Evolutionary conservation across 257 asterid species (phyloP).

Genomic region (Catharanthus roseus): DNA sequence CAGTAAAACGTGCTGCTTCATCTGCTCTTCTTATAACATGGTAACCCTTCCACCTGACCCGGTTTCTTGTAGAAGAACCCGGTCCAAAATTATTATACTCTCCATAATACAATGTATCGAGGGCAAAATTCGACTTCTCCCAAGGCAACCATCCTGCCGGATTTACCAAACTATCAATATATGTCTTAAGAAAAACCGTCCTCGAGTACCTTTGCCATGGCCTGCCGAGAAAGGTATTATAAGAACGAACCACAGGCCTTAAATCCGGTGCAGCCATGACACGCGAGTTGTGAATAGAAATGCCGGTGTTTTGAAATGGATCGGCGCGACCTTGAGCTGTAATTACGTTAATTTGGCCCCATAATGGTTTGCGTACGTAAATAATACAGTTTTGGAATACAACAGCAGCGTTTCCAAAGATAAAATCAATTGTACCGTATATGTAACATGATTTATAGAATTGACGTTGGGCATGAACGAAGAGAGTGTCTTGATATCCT

Average conservation of each 20-base stretch:
- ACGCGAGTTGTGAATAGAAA: constrained; percentile 60
- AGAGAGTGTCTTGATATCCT: constrained; percentile 88
- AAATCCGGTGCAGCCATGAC: constrained; percentile 62
- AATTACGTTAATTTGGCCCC: constrained; percentile 61
- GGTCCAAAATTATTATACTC: constrained; percentile 76
- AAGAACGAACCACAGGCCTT: constrained; percentile 29
- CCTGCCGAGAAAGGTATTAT: constrained; percentile 58
- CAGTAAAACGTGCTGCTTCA: constrained; percentile 55
- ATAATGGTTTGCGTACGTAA: constrained; percentile 59
- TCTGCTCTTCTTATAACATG: constrained; percentile 32
- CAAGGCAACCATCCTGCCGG: constrained; percentile 80
- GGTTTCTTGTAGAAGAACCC: constrained; percentile 26
- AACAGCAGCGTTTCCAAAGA: constrained; percentile 84
- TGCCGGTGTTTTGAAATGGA: constrained; percentile 87
- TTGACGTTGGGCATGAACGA: constrained; percentile 75
- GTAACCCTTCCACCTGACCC: constrained; percentile 77
- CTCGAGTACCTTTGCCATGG: constrained; percentile 79
- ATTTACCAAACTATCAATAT: constrained; percentile 38
- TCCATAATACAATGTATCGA: constrained; percentile 67
- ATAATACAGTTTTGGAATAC: constrained; percentile 70
- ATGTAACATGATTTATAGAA: constrained; percentile 63
- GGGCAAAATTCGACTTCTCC: constrained; percentile 51
- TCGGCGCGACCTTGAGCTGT: constrained; percentile 93
- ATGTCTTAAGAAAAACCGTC: constrained; percentile 58
- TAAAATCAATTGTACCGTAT: constrained; percentile 74